Evolutionary conservation across 2,329 filamentous ascomycete genomes (phyloP), one percentile per base, ranked within the genome.

Genomic region (Chaetomium olivaceum): DNA sequence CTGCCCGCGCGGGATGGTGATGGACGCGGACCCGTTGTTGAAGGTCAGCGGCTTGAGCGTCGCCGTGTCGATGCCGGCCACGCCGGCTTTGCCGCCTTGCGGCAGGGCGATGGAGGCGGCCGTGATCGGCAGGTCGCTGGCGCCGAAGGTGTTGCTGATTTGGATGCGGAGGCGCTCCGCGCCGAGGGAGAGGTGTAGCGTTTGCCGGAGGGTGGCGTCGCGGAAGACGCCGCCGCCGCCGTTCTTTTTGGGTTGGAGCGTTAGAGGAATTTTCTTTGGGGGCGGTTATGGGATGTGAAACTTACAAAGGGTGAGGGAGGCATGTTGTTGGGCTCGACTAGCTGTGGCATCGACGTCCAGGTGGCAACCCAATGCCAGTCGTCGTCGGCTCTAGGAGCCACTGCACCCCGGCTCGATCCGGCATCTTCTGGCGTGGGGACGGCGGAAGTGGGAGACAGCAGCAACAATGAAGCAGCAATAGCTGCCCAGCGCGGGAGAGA

Each of bases 281-380:
- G 6, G 23, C 2, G 6, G 9, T 21, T 48, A 21, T 16, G 23
- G 12, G 23, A 12, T 16, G 5, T 4, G 27, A 0, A 7, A 76
- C 82, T 60, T 79, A 85, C 85, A 72, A 87, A 90, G 51, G 86
- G 85, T 2, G 81, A 74, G 0, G 84, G 83, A 11, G 88, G 87
- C 23, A 90, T 79, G 69, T 90, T 90, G 56, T 76, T 79, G 11
- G 81, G 82, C 71, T 90, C 88, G 1, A 86, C 86, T 50, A 88
- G 76, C 73, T 90, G 87, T 0, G 87, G 87, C 87, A 89, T 89
- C 2, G 85, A 80, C 0, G 85, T 83, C 88, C 87, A 90, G 1
- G 84, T 86, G 67, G 85, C 82, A 6, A 88, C 82, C 87, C 87
- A 89, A 69, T 87, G 85, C 52, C 79, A 72, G 36, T 75, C 75